phyloP scores from a whole-genome alignment of 148 eudicot species.

The Linanthus parryae region DNA sequence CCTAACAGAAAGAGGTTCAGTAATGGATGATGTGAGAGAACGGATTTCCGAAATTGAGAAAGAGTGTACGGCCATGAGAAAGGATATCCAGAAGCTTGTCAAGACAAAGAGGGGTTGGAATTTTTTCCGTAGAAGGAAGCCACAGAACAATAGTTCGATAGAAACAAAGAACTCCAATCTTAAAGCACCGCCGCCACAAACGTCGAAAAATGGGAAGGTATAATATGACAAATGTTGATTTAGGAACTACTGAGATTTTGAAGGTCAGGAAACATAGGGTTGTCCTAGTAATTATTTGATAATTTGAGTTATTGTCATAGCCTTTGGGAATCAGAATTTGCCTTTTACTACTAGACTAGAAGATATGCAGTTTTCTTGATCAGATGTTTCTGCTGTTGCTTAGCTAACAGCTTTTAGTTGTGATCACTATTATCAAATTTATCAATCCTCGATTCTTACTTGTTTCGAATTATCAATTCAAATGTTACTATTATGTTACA shows the following conservation, averaged over 20 bases:
- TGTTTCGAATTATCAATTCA: no score
- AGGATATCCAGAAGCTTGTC: conserved; percentile 47
- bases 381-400: no score
- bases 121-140: conserved; percentile 41
- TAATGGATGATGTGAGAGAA: conserved; percentile 37
- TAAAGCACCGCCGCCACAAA: conserved; percentile 5
- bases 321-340: neutral
- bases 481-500: no score
- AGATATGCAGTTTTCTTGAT: neutral
- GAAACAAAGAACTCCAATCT: conserved; percentile 15
- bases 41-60: conserved; percentile 65
- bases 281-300: neutral
- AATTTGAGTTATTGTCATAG: neutral
- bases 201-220: conserved; percentile 6
- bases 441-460: no score
- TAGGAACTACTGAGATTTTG: neutral
- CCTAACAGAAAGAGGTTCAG: conserved; percentile 22
- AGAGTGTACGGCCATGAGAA: conserved; percentile 51
- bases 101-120: conserved; percentile 56
- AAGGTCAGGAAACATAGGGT: conserved; percentile 5
- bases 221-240: neutral
- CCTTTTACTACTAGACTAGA: neutral
- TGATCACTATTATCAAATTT: no score
- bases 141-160: conserved; percentile 9
- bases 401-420: no score